Conservation (phyloP, 2,329 filamentous ascomycete species). For the Aspergillus chevalieri region DNA sequence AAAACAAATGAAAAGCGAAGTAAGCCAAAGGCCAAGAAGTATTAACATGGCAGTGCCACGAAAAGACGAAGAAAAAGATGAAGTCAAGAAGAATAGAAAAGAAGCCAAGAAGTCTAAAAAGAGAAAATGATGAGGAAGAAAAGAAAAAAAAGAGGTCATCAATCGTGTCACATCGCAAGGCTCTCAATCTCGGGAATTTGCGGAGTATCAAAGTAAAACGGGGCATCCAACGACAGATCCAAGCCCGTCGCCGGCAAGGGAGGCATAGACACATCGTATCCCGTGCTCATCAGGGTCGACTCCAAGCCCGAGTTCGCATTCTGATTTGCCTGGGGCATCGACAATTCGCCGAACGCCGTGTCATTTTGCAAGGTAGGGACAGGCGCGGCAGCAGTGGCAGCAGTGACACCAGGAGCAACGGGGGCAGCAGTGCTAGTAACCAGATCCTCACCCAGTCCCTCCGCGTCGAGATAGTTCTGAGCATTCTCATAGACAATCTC, state of each 20-base stretch:
- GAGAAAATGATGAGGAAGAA: conserved; percentile 3
- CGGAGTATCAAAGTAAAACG: conserved; percentile 24
- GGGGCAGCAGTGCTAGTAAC: conserved; percentile 4
- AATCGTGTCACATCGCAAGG: conserved; percentile 31
- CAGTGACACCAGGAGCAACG: conserved; percentile 3
- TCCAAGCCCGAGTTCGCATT: conserved; percentile 20
- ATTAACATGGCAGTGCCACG: background rate
- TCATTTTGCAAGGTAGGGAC: conserved; percentile 6
- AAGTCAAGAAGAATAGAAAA: conserved; percentile 4
- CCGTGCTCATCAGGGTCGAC: conserved; percentile 24
- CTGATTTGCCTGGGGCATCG: conserved; percentile 13
- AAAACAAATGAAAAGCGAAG: background rate
- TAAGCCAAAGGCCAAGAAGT: background rate
- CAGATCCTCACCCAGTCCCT: conserved; percentile 17
- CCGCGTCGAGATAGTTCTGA: conserved; percentile 18
- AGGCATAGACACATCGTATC: conserved; percentile 1
- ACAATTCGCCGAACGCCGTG: conserved; percentile 8
- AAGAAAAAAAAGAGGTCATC: conserved; percentile 1
- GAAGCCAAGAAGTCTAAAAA: background rate
- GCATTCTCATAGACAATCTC: conserved; percentile 39
- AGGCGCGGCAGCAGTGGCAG: background rate
- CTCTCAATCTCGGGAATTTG: conserved; percentile 29
- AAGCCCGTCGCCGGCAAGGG: conserved; percentile 21
- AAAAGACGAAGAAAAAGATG: background rate
- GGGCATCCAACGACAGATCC: conserved; percentile 24